Percentiles rank a stretch among this genome's conserved stretches.
phyloP scores from a whole-genome alignment of 2,329 filamentous ascomycete species.

The Fusarium transvaalense region DNA sequence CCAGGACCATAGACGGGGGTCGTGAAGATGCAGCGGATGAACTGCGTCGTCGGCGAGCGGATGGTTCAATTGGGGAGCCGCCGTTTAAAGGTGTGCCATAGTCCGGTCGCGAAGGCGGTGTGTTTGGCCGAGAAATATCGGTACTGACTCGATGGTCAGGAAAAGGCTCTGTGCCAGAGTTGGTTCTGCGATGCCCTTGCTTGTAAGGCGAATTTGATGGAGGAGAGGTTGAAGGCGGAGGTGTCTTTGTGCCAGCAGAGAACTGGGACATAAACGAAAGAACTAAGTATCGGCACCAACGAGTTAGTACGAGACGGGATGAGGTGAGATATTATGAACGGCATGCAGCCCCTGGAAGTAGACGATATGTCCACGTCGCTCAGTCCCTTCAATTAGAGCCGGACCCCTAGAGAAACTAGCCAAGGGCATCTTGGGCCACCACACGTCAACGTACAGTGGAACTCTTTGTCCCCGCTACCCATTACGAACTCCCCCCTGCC shows the following conservation, averaged over 20 bases:
- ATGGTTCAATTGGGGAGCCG: conserved; percentile 58
- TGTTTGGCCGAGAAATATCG: conserved; percentile 55
- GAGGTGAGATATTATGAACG: conserved; percentile 47
- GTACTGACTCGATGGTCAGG: conserved; percentile 53
- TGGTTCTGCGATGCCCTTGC: conserved; percentile 50
- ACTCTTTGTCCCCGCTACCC: conserved; percentile 33
- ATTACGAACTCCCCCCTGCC: conserved; percentile 33
- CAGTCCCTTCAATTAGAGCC: conserved; percentile 32
- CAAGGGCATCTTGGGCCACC: conserved; percentile 32
- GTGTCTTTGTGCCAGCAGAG: conserved; percentile 65
- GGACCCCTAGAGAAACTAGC: conserved; percentile 31
- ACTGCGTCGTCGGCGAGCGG: conserved; percentile 60
- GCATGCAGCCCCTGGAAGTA: conserved; percentile 29
- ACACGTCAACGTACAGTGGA: conserved; percentile 34
- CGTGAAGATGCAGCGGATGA: conserved; percentile 62
- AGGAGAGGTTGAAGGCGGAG: conserved; percentile 61
- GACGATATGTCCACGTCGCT: conserved; percentile 11
- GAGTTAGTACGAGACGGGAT: conserved; percentile 43
- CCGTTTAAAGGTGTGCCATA: conserved; percentile 59
- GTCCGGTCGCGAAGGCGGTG: conserved; percentile 56
- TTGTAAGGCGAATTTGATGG: conserved; percentile 53
- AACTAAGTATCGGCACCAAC: conserved; percentile 64
- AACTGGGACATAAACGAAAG: conserved; percentile 90
- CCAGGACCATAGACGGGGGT: conserved; percentile 87
- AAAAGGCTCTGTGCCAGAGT: conserved; percentile 51